Base-by-base conservation (phyloP, 1,139 yeast species). In the Sugiyamaella paludigena region DNA sequence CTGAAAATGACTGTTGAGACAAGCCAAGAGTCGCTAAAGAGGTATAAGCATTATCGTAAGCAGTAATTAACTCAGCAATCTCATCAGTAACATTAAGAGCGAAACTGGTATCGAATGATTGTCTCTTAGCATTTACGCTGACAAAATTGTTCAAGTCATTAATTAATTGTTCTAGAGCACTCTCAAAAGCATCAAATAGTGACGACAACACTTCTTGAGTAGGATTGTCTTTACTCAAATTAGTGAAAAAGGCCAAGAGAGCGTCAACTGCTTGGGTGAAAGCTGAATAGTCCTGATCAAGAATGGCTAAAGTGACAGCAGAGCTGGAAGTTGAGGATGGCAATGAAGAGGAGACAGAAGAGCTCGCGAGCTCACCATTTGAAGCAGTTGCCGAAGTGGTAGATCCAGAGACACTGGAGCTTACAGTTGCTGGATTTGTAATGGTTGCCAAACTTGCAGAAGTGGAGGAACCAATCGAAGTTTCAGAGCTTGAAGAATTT, bases 21-120 rank as follows among this genome's bases (percentile, higher is more conserved):
- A 38, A 26, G 28, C 36, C 12, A 26, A n/a, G 16, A 19, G n/a
- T 8, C 2, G 41, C 7, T 26, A 38, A n/a, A 16, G 29, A 27
- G n/a, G 29, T 27, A 12, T 31, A 19, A 7, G 41, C 41, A 31
- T 24, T 19, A 26, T 32, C 36, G 33, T 34, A 36, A 34, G 19
- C 32, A 31, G 34, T 46, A 31, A 42, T 34, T 15, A 24, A 27
- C 11, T n/a, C 24, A 35, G 46, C 47, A 36, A 36, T 30, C 38
- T 31, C 28, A 10, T 26, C 13, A 40, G 13, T 38, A 37, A n/a
- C 38, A 31, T 42, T 38, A 45, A 37, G 46, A 37, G 49, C 43
- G 24, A 19, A 19, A 5, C 24, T 19, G 24, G 5, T 19, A 19
- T 19, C 24, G 24, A 19, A 19, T 19, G 5, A 19, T 19, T 3